phyloP scores from a whole-genome alignment of 768 basidiomycete genomes.

The Chalciporus sphaerocephalus region DNA sequence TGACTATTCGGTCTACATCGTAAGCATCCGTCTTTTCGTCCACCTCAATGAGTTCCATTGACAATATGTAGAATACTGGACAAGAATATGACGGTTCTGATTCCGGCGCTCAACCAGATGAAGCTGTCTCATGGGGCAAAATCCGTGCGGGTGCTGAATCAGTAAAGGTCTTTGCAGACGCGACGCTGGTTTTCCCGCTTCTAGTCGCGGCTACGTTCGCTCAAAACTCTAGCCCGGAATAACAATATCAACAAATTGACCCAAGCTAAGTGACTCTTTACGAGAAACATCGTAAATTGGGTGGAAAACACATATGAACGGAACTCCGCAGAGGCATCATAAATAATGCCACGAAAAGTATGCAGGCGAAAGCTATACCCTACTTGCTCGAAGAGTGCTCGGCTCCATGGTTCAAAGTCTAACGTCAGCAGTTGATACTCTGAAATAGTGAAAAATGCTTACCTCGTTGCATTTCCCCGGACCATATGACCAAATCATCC shows the following conservation, averaged over 20 bases:
- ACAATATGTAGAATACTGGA: constrained; percentile 73
- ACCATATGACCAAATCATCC: constrained; percentile 86
- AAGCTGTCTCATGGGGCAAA: constrained; percentile 98
- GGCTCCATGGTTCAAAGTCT: constrained; percentile 15
- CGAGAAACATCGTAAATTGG: constrained; percentile 10
- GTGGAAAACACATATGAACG: constrained; percentile 6
- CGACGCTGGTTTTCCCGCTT: constrained; percentile 92
- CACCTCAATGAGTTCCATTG: not conserved
- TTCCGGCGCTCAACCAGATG: constrained; percentile 94
- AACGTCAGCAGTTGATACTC: constrained; percentile 11
- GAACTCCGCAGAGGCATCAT: not conserved
- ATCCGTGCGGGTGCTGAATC: constrained; percentile 82
- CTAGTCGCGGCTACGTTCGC: constrained; percentile 95
- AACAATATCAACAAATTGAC: not conserved
- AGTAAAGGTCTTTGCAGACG: constrained; percentile 88
- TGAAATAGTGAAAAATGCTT: constrained; percentile 5
- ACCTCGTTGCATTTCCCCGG: constrained; percentile 60
- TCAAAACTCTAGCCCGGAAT: constrained; percentile 28
- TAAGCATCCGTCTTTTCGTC: constrained; percentile 32
- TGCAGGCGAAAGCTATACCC: not conserved
- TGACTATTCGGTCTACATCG: constrained; percentile 94
- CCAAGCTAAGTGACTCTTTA: not conserved
- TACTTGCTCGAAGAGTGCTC: constrained; percentile 21
- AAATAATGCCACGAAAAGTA: constrained; percentile 1
- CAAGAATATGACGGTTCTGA: constrained; percentile 99